Evolutionary conservation across 495 filamentous ascomycete species (phyloP).

Genomic region (Aspergillus nidulans): DNA sequence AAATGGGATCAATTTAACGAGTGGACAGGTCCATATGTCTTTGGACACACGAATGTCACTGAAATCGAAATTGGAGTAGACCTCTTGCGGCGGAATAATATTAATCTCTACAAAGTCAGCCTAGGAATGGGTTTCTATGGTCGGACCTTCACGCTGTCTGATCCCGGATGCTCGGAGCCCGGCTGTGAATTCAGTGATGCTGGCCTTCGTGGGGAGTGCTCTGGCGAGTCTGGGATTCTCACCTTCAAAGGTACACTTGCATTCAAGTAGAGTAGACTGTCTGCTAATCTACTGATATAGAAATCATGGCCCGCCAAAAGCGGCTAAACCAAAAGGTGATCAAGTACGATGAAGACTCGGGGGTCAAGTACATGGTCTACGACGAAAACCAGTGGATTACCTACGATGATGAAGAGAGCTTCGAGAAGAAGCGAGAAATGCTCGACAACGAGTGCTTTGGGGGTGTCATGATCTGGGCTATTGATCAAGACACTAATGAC

Average conservation of each 20-base stretch:
- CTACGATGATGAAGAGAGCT: slow-evolving; percentile 2
- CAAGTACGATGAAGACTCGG: neutral
- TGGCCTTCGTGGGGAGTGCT: neutral
- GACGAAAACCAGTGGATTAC: slow-evolving; percentile 2
- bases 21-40: slow-evolving; percentile 13
- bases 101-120: neutral
- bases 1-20: slow-evolving; percentile 10
- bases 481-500: slow-evolving; percentile 22
- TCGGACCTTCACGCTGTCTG: neutral
- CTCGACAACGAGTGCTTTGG: slow-evolving; percentile 10
- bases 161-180: neutral
- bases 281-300: neutral
- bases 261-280: neutral
- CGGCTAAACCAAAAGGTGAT: neutral
- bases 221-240: neutral
- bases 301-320: neutral
- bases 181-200: neutral
- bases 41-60: slow-evolving; percentile 1
- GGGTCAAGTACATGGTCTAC: neutral
- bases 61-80: neutral
- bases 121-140: slow-evolving; percentile 2
- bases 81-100: neutral
- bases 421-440: neutral
- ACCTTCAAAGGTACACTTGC: neutral
- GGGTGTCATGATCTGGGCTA: slow-evolving; percentile 29